Evolutionary conservation across 371 early-diverging fungal genomes (phyloP).

Genomic region (Sporodiniella umbellata): DNA sequence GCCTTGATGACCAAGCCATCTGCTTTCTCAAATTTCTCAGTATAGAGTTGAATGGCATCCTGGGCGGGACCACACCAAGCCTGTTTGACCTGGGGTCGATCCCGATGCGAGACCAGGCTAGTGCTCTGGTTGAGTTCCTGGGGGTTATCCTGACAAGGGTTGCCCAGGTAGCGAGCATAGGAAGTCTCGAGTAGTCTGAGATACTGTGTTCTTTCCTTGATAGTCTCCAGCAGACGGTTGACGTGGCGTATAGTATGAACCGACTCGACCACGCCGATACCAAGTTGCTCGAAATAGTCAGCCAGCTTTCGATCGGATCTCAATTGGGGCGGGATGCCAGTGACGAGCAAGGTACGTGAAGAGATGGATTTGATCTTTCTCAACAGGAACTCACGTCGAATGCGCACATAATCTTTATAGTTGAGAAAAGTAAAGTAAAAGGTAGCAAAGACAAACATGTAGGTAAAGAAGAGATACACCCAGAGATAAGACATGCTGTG

Average conservation of each 20-base stretch:
- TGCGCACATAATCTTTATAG: constrained; percentile 56
- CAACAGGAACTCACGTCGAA: constrained; percentile 52
- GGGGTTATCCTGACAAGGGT: constrained; percentile 39
- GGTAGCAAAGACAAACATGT: constrained; percentile 59
- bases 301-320: constrained; percentile 51
- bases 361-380: constrained; percentile 47
- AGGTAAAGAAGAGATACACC: constrained; percentile 61
- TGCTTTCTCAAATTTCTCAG: constrained; percentile 56
- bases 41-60: constrained; percentile 73
- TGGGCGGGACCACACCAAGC: constrained; percentile 50
- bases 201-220: constrained; percentile 41
- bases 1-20: constrained; percentile 60
- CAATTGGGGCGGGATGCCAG: constrained; percentile 55
- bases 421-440: constrained; percentile 59
- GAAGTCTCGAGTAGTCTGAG: constrained; percentile 40
- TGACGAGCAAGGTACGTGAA: constrained; percentile 58
- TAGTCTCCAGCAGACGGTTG: constrained; percentile 36
- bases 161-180: constrained; percentile 43
- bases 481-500: constrained; percentile 41
- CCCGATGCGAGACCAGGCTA: not conserved
- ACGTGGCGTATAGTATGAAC: constrained; percentile 61
- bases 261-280: constrained; percentile 56
- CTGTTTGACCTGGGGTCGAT: constrained; percentile 24
- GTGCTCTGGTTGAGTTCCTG: constrained; percentile 32
- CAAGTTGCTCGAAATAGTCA: constrained; percentile 56